Base-by-base conservation (phyloP, 176 grass and related monocot species). In the Rhynchospora breviuscula region DNA sequence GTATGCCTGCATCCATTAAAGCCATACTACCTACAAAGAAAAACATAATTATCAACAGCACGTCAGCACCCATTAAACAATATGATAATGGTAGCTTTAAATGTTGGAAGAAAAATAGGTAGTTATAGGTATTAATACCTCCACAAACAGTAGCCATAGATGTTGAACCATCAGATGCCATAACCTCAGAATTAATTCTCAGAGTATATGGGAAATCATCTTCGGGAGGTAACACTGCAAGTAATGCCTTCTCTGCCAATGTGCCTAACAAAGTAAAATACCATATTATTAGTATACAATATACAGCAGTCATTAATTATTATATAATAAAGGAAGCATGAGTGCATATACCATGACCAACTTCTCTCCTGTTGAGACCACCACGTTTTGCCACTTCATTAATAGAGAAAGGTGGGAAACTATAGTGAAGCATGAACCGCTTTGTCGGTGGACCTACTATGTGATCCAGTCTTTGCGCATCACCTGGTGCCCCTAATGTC, bases 91-190 rank as follows among this genome's bases (percentile, higher is more conserved):
- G 8, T 56, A 78, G 51, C 53, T 57, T 57, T 18, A 78, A 56
- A 13, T 12, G 64, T 33, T 48, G 84, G 22, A 80, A 75, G 7
- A 60, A 53, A 68, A 68, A 9, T 8, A 7, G 40, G 33, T 6
- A 18, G 14, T 40, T 67, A 12, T 83, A 81, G 81, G 67, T 48
- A 45, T 59, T 79, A 18, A 63, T 88, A 97, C 94, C 96, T 91
- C 89, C 96, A 86, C 96, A 99, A 82, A 99, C 93, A 89, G 91
- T 95, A 76, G 96, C 96, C 96, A 99, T 99, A 83, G 93, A 95
- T 85, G 93, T 99, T 79, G 96, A 99, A 67, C 96, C 96, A 84
- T 99, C 96, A 87, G 93, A 95, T 40, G 91, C 85, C 96, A 99
- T 93, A 82, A 95, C 96, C 91, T 99, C 96, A 58, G 96, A 93